Conservation (phyloP, 2,329 filamentous ascomycete species). For the Calcarisporium arbuscula region DNA sequence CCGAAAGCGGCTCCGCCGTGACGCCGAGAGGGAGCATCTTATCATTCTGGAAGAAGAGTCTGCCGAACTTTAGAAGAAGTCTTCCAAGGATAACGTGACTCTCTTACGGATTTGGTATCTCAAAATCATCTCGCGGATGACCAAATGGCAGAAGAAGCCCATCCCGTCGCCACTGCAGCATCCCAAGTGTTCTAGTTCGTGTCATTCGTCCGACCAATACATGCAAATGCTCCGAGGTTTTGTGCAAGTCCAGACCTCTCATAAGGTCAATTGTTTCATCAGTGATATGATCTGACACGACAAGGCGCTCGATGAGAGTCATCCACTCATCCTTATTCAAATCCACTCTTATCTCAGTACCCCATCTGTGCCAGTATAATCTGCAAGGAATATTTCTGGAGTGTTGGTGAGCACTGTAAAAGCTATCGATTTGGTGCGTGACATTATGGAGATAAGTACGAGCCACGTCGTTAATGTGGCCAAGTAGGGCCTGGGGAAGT, state of each 20-base stretch:
- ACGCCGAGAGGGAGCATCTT: slow-evolving; percentile 3
- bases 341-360: slow-evolving; percentile 4
- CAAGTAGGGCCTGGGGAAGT: slow-evolving; percentile 8
- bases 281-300: not conserved
- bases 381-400: not conserved
- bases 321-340: slow-evolving; percentile 8
- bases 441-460: not conserved
- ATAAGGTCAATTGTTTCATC: not conserved
- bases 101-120: slow-evolving; percentile 17
- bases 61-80: slow-evolving; percentile 4
- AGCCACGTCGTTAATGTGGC: slow-evolving; percentile 10
- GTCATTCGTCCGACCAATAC: slow-evolving; percentile 11
- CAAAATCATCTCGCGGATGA: slow-evolving; percentile 12
- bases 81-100: not conserved
- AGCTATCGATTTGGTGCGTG: slow-evolving; percentile 4
- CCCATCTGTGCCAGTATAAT: slow-evolving; percentile 3
- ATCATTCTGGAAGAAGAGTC: slow-evolving; percentile 10
- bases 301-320: not conserved
- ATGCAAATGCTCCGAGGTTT: slow-evolving; percentile 4
- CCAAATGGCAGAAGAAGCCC: slow-evolving; percentile 18
- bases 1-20: slow-evolving; percentile 17
- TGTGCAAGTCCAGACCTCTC: slow-evolving; percentile 8
- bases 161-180: slow-evolving; percentile 15
- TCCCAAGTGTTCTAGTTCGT: slow-evolving; percentile 9
- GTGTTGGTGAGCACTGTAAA: too few species aligned